phyloP scores from a whole-genome alignment of 192 early-diverging fungal genomes.

The Dissophora ornata region DNA sequence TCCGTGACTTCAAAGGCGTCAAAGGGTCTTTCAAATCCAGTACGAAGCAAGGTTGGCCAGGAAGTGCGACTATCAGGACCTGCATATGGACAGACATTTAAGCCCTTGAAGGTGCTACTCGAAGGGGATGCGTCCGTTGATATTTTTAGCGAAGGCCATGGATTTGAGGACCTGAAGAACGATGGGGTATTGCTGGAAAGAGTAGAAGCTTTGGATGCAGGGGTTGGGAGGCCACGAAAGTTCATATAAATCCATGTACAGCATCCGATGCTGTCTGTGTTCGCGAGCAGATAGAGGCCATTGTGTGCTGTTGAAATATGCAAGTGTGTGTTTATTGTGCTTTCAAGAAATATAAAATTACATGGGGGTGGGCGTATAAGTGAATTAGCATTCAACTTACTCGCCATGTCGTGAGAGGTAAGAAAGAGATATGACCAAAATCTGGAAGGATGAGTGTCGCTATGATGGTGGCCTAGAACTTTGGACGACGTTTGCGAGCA shows the following conservation, averaged over 20 bases:
- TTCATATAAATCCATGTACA: no score
- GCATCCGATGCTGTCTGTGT: no score
- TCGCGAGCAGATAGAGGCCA: no score
- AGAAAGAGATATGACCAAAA: slow-evolving; percentile 1
- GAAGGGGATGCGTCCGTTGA: neutral
- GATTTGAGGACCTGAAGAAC: no score
- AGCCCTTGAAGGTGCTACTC: neutral
- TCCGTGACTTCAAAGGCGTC: neutral
- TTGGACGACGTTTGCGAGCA: slow-evolving; percentile 88
- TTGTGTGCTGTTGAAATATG: no score
- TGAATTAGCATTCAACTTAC: neutral
- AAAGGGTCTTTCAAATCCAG: neutral
- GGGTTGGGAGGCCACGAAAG: neutral
- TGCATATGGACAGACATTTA: neutral
- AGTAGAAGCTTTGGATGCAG: slow-evolving; percentile 5
- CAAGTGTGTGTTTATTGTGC: no score
- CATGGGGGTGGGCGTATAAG: slow-evolving; percentile 4
- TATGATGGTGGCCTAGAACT: slow-evolving; percentile 70
- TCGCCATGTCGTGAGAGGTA: neutral
- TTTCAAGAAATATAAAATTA: slow-evolving; percentile 6
- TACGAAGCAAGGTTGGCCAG: no score
- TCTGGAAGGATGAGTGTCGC: neutral
- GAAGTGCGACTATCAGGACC: no score
- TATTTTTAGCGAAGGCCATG: no score
- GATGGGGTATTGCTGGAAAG: neutral